These are phyloP conservation scores for Diplodia mutila DNA, from an alignment of 2,329 filamentous ascomycete genomes.

Conservation along the genomic window DNA sequence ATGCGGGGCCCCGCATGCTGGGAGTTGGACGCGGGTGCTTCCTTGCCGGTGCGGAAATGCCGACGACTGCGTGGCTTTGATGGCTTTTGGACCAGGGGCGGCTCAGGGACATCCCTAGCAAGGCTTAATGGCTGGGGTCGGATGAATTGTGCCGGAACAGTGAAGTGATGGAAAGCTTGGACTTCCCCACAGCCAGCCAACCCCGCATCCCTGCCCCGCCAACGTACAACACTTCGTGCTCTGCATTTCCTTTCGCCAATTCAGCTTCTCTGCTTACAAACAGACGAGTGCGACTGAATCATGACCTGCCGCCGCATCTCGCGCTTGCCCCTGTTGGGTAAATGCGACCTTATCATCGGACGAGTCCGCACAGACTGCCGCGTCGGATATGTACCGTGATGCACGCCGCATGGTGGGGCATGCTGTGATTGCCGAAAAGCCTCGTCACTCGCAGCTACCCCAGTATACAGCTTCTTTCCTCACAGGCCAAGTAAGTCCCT, in stretches of 20 bases:
- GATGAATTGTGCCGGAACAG: slow-evolving; percentile 5
- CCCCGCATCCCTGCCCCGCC: neutral
- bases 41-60: slow-evolving; percentile 12
- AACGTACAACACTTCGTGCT: neutral
- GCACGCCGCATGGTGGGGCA: neutral
- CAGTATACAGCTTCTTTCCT: neutral
- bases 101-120: too few species aligned
- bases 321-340: neutral
- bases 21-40: neutral
- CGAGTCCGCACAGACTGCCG: neutral
- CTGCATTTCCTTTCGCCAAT: too few species aligned
- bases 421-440: neutral
- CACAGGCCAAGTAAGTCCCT: neutral
- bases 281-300: neutral
- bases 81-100: neutral
- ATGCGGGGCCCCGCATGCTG: slow-evolving; percentile 1
- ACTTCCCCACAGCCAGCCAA: neutral
- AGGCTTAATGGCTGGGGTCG: neutral
- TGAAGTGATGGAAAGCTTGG: neutral
- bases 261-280: neutral
- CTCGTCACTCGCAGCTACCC: neutral
- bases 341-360: neutral
- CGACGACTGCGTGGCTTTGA: neutral
- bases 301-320: neutral
- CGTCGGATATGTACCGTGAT: neutral